Evolutionary conservation across 1,284 basidiomycete species (phyloP).

Genomic region (Heterobasidion occidentale): DNA sequence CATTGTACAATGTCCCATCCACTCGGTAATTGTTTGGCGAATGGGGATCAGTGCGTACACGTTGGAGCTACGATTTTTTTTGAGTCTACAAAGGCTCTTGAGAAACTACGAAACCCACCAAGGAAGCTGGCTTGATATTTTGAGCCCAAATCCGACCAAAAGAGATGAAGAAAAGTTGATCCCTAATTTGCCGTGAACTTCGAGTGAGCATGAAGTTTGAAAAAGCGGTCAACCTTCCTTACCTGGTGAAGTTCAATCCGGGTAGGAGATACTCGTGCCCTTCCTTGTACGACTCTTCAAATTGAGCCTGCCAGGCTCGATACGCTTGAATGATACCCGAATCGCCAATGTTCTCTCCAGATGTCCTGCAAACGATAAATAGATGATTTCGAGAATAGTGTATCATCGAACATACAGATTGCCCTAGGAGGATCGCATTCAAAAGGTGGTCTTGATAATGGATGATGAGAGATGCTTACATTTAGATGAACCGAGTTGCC

Average conservation of each 20-base stretch:
- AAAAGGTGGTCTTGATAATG: background rate
- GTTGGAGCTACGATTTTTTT: slow-evolving; percentile 46
- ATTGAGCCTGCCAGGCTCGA: slow-evolving; percentile 81
- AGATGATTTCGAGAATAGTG: slow-evolving; percentile 1
- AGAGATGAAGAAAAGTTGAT: slow-evolving; percentile 88
- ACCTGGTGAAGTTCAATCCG: slow-evolving; percentile 76
- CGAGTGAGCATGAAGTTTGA: background rate
- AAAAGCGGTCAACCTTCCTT: slow-evolving; percentile 6
- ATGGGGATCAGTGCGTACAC: slow-evolving; percentile 84
- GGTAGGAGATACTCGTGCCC: slow-evolving; percentile 71
- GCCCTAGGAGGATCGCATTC: slow-evolving; percentile 34
- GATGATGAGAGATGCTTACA: slow-evolving; percentile 36
- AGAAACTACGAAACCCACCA: slow-evolving; percentile 31
- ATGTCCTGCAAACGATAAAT: slow-evolving; percentile 40
- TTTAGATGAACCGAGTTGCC: slow-evolving; percentile 83
- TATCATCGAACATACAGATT: slow-evolving; percentile 48
- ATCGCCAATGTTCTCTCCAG: slow-evolving; percentile 88
- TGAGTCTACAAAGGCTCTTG: slow-evolving; percentile 16
- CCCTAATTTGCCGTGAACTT: slow-evolving; percentile 32
- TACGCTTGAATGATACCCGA: slow-evolving; percentile 80
- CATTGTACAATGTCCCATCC: slow-evolving; percentile 75
- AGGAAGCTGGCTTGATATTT: slow-evolving; percentile 68
- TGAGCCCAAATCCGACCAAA: slow-evolving; percentile 76
- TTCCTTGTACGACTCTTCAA: slow-evolving; percentile 40
- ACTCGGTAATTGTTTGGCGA: slow-evolving; percentile 76